A percentile compares a stretch with the other conserved stretches of the same genome.
Evolutionary conservation across 1,284 basidiomycete genomes (phyloP).

Genomic region (Ganoderma leucocontextum): DNA sequence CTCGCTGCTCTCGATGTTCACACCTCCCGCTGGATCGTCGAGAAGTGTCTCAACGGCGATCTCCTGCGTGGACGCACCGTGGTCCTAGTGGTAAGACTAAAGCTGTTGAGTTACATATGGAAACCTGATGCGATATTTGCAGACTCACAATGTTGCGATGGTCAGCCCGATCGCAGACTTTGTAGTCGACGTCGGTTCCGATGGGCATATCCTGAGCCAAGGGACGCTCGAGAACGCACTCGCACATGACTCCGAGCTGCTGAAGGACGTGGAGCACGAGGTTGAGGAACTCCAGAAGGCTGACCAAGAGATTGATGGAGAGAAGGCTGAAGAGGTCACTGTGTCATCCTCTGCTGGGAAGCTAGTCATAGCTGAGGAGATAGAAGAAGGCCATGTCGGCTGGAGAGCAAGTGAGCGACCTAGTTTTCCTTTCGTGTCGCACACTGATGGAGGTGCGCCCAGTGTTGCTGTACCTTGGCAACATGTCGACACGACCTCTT

Average conservation of each 20-base stretch:
- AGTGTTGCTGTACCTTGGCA: conserved; percentile 44
- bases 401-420: conserved; percentile 52
- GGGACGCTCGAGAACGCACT: conserved; percentile 56
- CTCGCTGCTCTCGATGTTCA: conserved; percentile 67
- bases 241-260: conserved; percentile 48
- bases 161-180: conserved; percentile 70
- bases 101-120: not conserved
- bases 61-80: conserved; percentile 75
- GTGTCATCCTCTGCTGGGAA: conserved; percentile 49
- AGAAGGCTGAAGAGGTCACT: conserved; percentile 39
- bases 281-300: conserved; percentile 49
- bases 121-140: not conserved
- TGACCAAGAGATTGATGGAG: conserved; percentile 49
- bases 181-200: conserved; percentile 63
- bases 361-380: conserved; percentile 67
- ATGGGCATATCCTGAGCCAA: conserved; percentile 59
- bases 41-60: conserved; percentile 77
- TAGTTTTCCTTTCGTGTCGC: conserved; percentile 35
- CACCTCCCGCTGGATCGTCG: conserved; percentile 80
- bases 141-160: conserved; percentile 80
- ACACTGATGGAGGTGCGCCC: conserved; percentile 43
- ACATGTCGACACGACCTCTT: conserved; percentile 40
- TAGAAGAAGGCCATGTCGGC: conserved; percentile 63
- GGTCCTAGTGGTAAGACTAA: conserved; percentile 68
- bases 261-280: conserved; percentile 50